Conservation (phyloP, 805 yeast species). For the Cyberlindnera bimundalis region DNA sequence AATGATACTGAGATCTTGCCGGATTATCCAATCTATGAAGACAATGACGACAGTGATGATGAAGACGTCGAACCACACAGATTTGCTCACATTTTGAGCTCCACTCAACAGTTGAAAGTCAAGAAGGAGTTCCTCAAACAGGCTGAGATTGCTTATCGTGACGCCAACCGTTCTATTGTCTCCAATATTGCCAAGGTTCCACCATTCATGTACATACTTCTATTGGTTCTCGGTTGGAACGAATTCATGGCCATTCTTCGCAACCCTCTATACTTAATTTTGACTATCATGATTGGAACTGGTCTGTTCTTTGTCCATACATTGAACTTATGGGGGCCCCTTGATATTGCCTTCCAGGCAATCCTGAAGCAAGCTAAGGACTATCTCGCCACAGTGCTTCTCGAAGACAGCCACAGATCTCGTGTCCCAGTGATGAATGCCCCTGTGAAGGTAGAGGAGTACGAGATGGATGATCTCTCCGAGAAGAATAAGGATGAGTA, state of each 20-base stretch:
- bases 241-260: constrained; percentile 86
- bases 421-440: constrained; percentile 15
- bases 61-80: constrained; percentile 39
- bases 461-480: constrained; percentile 32
- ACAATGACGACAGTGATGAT: constrained; percentile 37
- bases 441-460: constrained; percentile 21
- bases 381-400: constrained; percentile 53
- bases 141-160: constrained; percentile 75
- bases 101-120: constrained; percentile 54
- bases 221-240: constrained; percentile 88
- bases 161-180: constrained; percentile 83
- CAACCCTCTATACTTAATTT: constrained; percentile 76
- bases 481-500: constrained; percentile 14
- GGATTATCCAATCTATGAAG: constrained; percentile 42
- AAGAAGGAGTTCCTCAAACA: constrained; percentile 63
- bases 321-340: constrained; percentile 75
- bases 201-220: constrained; percentile 67
- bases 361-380: constrained; percentile 49
- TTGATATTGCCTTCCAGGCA: constrained; percentile 58
- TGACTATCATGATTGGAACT: constrained; percentile 55
- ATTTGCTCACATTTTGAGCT: constrained; percentile 57
- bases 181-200: constrained; percentile 81
- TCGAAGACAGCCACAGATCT: constrained; percentile 48
- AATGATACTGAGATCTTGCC: constrained; percentile 60
- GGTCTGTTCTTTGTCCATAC: constrained; percentile 64